phyloP scores from a whole-genome alignment of 352 stramenopile genomes.

The Phytopythium delawarense region DNA sequence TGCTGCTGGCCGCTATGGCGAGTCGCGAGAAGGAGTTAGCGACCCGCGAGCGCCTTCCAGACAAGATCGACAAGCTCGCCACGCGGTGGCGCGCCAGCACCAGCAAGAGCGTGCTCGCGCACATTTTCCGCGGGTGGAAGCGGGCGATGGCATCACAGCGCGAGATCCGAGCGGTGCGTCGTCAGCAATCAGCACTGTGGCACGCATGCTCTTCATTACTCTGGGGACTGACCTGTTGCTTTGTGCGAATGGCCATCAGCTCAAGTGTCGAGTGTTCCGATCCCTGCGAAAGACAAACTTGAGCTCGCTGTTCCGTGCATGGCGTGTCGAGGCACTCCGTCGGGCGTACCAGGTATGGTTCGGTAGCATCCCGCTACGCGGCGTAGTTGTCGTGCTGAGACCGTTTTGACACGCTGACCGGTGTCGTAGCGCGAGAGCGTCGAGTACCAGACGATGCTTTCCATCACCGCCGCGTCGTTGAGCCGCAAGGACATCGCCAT shows the following conservation, averaged over 20 bases:
- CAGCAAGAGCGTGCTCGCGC: conserved; percentile 15
- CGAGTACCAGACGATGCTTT: conserved; percentile 82
- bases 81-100: conserved; percentile 9
- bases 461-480: conserved; percentile 63
- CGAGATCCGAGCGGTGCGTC: conserved; percentile 36
- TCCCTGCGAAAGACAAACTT: conserved; percentile 46
- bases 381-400: background rate
- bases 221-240: background rate
- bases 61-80: conserved; percentile 41
- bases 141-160: conserved; percentile 30
- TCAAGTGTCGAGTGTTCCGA: conserved; percentile 64
- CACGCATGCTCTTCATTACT: background rate
- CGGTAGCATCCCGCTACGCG: background rate
- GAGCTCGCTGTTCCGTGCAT: conserved; percentile 61
- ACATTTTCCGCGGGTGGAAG: conserved; percentile 53
- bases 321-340: conserved; percentile 64
- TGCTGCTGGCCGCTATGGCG: conserved; percentile 43
- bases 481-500: conserved; percentile 77
- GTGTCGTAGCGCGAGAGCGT: conserved; percentile 42
- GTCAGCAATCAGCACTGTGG: no score
- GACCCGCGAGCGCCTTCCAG: conserved; percentile 35
- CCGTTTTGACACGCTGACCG: background rate
- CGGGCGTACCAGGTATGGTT: conserved; percentile 48
- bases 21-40: conserved; percentile 42
- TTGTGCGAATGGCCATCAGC: conserved; percentile 12